Conservation (phyloP, 2,329 filamentous ascomycete species). For the Trichoderma sp. region DNA sequence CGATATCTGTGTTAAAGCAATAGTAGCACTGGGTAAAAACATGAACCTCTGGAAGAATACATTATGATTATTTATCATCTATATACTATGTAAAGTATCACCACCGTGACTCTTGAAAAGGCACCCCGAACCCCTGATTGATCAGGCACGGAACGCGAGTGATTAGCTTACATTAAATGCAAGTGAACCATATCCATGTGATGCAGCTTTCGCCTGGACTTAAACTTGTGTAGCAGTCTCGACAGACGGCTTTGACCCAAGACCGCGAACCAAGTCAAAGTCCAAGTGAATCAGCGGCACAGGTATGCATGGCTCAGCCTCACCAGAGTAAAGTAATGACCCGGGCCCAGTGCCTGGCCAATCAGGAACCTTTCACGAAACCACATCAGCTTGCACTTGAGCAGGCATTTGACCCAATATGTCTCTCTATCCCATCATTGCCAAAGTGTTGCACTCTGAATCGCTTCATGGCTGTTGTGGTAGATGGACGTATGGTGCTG, state of each 20-base stretch:
- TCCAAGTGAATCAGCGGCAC: not conserved
- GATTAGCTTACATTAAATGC: not conserved
- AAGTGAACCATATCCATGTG: not conserved
- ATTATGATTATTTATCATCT: not conserved
- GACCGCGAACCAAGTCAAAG: not conserved
- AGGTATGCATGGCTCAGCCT: not conserved
- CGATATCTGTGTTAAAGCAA: too few species aligned
- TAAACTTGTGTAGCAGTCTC: not conserved
- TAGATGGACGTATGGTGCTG: constrained; percentile 71
- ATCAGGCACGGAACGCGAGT: not conserved
- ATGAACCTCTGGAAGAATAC: not conserved
- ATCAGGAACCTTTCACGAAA: not conserved
- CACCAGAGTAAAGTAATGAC: not conserved
- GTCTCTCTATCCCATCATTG: not conserved
- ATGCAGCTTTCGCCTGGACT: not conserved
- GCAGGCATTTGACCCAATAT: not conserved
- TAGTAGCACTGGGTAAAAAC: too few species aligned
- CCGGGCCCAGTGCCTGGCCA: not conserved
- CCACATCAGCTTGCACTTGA: not conserved
- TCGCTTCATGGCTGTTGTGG: constrained; percentile 8
- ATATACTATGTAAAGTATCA: not conserved
- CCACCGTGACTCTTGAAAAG: not conserved
- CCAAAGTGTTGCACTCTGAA: not conserved
- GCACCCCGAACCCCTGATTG: not conserved
- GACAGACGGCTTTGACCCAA: too few species aligned